These are phyloP conservation scores for Zanthoxylum bungeanum DNA, from an alignment of 345 rosid species.

Conservation along the genomic window DNA sequence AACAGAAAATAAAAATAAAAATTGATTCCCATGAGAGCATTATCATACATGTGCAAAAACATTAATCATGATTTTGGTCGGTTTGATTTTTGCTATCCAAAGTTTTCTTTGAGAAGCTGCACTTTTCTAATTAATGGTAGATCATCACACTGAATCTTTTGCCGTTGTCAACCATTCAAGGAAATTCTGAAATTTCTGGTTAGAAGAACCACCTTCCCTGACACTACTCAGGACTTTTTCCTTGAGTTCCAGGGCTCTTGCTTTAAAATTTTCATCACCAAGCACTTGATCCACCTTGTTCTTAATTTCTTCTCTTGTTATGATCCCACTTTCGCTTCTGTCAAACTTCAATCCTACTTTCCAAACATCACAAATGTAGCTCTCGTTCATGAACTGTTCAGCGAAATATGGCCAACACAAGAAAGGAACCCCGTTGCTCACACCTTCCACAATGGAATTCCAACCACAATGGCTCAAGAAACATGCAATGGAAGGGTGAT, in stretches of 20 bases:
- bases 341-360: slow-evolving; percentile 35
- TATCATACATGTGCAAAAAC: too few relatives aligned
- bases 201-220: slow-evolving; percentile 28
- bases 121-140: too few relatives aligned
- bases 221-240: slow-evolving; percentile 15
- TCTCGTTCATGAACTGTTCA: slow-evolving; percentile 38
- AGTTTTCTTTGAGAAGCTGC: too few relatives aligned
- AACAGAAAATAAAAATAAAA: too few relatives aligned
- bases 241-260: slow-evolving; percentile 21
- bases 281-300: slow-evolving; percentile 34
- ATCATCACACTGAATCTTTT: too few relatives aligned
- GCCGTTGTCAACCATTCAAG: too few relatives aligned
- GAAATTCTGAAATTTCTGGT: slow-evolving; percentile 20
- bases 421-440: slow-evolving; percentile 47
- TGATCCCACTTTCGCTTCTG: slow-evolving; percentile 22
- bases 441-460: slow-evolving; percentile 60
- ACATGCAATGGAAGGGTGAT: slow-evolving; percentile 34
- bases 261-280: slow-evolving; percentile 11
- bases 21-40: too few relatives aligned
- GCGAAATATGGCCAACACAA: slow-evolving; percentile 50
- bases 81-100: too few relatives aligned
- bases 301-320: slow-evolving; percentile 28
- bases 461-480: slow-evolving; percentile 59
- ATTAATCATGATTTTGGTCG: too few relatives aligned
- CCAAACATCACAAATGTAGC: slow-evolving; percentile 43